Conservation (phyloP, 179 eudicot genomes). For the Beta lomatogona region DNA sequence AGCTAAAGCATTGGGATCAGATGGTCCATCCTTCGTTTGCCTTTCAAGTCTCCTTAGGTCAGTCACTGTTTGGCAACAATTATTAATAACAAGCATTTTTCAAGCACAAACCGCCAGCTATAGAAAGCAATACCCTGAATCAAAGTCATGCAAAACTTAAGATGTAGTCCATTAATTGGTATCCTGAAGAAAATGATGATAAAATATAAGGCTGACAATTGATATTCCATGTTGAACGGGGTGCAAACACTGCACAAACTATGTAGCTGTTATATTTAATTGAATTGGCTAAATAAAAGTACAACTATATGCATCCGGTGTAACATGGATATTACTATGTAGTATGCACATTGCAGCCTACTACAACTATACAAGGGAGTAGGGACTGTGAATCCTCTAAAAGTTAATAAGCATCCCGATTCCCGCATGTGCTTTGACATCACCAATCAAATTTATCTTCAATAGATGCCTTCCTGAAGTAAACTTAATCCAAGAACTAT, state of each 20-base stretch:
- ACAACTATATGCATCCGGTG: background rate
- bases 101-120: background rate
- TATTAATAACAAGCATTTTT: slow-evolving; percentile 9
- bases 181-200: background rate
- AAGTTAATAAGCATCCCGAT: background rate
- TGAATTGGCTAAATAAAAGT: background rate
- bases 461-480: too few relatives aligned
- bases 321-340: background rate
- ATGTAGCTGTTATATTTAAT: background rate
- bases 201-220: background rate
- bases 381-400: background rate
- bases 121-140: background rate
- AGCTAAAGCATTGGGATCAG: slow-evolving; percentile 87
- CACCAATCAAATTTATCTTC: too few relatives aligned
- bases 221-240: background rate
- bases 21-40: slow-evolving; percentile 86
- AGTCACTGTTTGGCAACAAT: slow-evolving; percentile 48
- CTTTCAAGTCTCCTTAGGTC: slow-evolving; percentile 79
- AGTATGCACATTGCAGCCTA: background rate
- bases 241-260: background rate
- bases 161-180: background rate
- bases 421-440: background rate
- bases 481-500: background rate
- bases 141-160: background rate
- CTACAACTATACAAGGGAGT: background rate